Evolutionary conservation across 495 filamentous ascomycete species (phyloP), one percentile per base, ranked within the genome.

Genomic region (Tuber magnatum): DNA sequence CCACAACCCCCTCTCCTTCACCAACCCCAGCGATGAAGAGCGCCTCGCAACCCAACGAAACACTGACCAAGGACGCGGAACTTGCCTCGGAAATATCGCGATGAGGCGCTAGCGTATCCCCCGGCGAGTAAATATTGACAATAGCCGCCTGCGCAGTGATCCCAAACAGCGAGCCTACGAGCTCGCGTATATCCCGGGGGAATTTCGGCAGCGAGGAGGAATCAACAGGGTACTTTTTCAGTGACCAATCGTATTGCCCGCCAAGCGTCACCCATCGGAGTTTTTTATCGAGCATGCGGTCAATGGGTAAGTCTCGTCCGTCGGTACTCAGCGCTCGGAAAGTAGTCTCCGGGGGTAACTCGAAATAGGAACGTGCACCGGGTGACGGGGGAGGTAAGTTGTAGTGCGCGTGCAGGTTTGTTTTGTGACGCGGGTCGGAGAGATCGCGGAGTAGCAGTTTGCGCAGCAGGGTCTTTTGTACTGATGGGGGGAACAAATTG

Each of bases 231-330:
- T 97, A 97, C 41, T 87, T 84, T 80, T 96, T 93, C 48, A 87
- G 86, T 3, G 93, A 94, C 94, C 94, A 97, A 84, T 98, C 91
- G 84, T 98, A 97, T 81, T 97, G 94, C 0, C 92, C 93, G 41
- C 94, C 95, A 18, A 98, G 87, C 9, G 94, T 97, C 22, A 97
- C 88, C 95, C 94, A 97, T 69, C 93, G 92, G 10, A 97, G 88
- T 75, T 92, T 94, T 76, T 90, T 91, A 46, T 90, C 86, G 3
- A 97, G 85, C 65, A 91, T 86, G 74, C 87, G 88, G 46, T 87
- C 85, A 70, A 92, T 85, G 22, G 88, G 85, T 10, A 97, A 84
- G 3, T 91, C 86, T 68, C 89, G 91, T 9, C 28, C 14, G 10
- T 65, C 28, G 56, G 28, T 4, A 18, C 18, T 20, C 3, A 65